A percentile compares a stretch with the other conserved stretches of the same genome.
Conservation (phyloP, 31 red algal species). For the Asparagopsis taxiformis region DNA sequence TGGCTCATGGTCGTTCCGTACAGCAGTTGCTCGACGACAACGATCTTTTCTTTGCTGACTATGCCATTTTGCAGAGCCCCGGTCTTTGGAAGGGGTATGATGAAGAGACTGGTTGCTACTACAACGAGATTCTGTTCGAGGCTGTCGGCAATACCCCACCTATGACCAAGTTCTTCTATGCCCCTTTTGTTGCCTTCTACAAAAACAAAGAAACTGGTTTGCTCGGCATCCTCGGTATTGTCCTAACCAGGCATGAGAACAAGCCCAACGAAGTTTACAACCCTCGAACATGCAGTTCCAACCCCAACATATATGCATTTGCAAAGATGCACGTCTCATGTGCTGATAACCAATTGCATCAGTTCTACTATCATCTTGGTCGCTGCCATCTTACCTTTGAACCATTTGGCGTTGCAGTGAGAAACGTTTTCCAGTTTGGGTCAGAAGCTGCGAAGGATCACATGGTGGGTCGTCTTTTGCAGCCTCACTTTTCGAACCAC, state of each 20-base stretch:
- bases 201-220: constrained; percentile 10
- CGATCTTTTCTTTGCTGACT: constrained; percentile 58
- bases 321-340: constrained; percentile 78
- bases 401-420: constrained; percentile 62
- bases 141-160: constrained; percentile 10
- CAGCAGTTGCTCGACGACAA: constrained; percentile 7
- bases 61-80: constrained; percentile 5
- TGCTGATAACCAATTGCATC: constrained; percentile 77
- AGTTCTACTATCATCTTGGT: constrained; percentile 70
- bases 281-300: constrained; percentile 17
- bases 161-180: constrained; percentile 70
- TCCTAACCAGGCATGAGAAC: constrained; percentile 35
- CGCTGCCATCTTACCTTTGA: constrained; percentile 54
- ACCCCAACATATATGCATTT: constrained; percentile 52
- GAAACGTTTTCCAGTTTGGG: constrained; percentile 48
- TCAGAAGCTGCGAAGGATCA: constrained; percentile 25
- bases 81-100: constrained; percentile 11
- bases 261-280: constrained; percentile 48
- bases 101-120: constrained; percentile 23
- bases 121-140: constrained; percentile 43
- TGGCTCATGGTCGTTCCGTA: constrained; percentile 21
- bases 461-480: constrained; percentile 37
- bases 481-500: constrained; percentile 56
- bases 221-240: constrained; percentile 57
- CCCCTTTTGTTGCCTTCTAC: constrained; percentile 67